These are phyloP conservation scores for Acephala macrosclerotiorum DNA, from an alignment of 2,329 filamentous ascomycete species.

Conservation along the genomic window DNA sequence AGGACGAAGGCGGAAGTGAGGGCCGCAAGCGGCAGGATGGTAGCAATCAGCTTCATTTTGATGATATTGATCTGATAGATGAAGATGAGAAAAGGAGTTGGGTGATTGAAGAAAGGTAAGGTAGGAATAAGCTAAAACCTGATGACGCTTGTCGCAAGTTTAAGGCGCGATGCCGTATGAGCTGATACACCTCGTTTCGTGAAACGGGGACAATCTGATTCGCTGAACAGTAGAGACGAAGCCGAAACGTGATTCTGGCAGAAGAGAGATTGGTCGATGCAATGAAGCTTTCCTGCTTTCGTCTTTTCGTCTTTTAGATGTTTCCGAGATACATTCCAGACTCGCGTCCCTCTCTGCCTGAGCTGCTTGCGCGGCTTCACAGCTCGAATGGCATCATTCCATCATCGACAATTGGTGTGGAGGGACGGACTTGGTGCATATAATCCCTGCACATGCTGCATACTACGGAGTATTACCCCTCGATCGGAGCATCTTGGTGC, in stretches of 20 bases:
- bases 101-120: slow-evolving; percentile 14
- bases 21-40: slow-evolving; percentile 56
- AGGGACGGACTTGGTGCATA: not conserved
- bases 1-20: slow-evolving; percentile 59
- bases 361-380: slow-evolving; percentile 25
- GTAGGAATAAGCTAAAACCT: not conserved
- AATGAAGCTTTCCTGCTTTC: not conserved
- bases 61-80: slow-evolving; percentile 20
- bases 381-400: slow-evolving; percentile 19
- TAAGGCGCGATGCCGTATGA: slow-evolving; percentile 18
- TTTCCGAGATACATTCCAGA: slow-evolving; percentile 4
- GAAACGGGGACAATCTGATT: not conserved
- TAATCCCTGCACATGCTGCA: slow-evolving; percentile 1
- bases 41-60: slow-evolving; percentile 48
- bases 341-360: not conserved
- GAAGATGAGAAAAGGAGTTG: slow-evolving; percentile 5
- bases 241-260: not conserved
- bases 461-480: slow-evolving; percentile 32
- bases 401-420: slow-evolving; percentile 22
- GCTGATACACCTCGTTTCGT: slow-evolving; percentile 16
- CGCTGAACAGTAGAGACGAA: not conserved
- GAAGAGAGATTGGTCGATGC: slow-evolving; percentile 1
- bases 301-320: not conserved
- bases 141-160: slow-evolving; percentile 14
- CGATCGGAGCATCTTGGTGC: slow-evolving; percentile 24